Conservation (phyloP, 371 early-diverging fungal species). For the Rhizopus stolonifer region DNA sequence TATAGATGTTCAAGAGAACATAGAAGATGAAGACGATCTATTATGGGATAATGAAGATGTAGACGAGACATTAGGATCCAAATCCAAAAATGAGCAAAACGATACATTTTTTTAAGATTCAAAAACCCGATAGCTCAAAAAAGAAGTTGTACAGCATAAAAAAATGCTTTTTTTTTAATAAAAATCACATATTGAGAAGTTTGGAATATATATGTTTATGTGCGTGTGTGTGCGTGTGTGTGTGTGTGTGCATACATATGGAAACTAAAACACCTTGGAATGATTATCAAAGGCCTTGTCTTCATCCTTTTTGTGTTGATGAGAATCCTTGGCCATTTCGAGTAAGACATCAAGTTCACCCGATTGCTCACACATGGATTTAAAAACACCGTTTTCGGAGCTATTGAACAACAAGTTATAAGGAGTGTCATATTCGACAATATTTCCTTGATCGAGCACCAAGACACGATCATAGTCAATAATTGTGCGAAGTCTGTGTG, state of each 20-base stretch:
- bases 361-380: slow-evolving; percentile 67
- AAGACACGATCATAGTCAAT: slow-evolving; percentile 88
- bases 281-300: slow-evolving; percentile 1
- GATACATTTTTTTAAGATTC: no score
- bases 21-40: no score
- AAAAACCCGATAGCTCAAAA: no score
- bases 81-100: no score
- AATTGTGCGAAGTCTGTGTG: slow-evolving; percentile 81
- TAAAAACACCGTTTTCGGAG: slow-evolving; percentile 53
- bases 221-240: no score
- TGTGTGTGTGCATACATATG: neutral
- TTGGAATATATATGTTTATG: neutral
- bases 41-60: no score
- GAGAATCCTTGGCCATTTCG: slow-evolving; percentile 31
- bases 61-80: no score
- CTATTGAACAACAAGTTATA: slow-evolving; percentile 48
- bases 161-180: neutral
- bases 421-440: slow-evolving; percentile 79
- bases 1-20: no score
- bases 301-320: neutral
- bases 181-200: neutral
- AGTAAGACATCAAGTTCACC: slow-evolving; percentile 54
- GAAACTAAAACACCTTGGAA: neutral
- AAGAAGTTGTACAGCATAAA: no score
- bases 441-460: slow-evolving; percentile 77